phyloP scores from a whole-genome alignment of 2,329 filamentous ascomycete species.

The Trichoderma pleuroti region DNA sequence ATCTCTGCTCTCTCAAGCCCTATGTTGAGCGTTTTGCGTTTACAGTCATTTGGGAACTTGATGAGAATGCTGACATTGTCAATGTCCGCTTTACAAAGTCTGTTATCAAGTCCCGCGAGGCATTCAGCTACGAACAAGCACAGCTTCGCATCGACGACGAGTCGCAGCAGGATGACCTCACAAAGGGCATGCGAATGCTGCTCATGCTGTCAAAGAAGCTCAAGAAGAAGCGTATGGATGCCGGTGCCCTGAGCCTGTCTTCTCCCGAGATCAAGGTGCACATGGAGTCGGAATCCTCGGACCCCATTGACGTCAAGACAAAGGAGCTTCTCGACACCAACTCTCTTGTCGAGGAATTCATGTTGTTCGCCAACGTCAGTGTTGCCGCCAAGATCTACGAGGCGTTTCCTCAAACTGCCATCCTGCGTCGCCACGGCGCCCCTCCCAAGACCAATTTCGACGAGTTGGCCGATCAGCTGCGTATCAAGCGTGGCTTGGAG shows the following conservation, averaged over 20 bases:
- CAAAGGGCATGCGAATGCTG: slow-evolving; percentile 80
- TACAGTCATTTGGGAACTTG: slow-evolving; percentile 85
- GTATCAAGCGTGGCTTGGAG: slow-evolving; percentile 77
- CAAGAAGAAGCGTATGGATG: slow-evolving; percentile 92
- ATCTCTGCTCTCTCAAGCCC: slow-evolving; percentile 93
- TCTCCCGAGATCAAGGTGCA: slow-evolving; percentile 98
- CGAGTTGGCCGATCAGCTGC: slow-evolving; percentile 85
- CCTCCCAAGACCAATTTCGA: slow-evolving; percentile 97
- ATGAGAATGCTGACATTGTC: slow-evolving; percentile 78
- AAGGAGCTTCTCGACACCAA: slow-evolving; percentile 94
- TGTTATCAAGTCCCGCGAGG: slow-evolving; percentile 92
- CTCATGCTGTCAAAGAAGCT: slow-evolving; percentile 88
- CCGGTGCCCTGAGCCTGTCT: slow-evolving; percentile 88
- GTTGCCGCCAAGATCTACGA: slow-evolving; percentile 88
- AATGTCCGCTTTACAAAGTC: slow-evolving; percentile 91
- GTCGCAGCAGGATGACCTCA: slow-evolving; percentile 84
- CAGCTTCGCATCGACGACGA: slow-evolving; percentile 89
- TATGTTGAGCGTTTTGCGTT: slow-evolving; percentile 94
- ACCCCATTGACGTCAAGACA: slow-evolving; percentile 93
- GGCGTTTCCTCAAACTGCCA: slow-evolving; percentile 90
- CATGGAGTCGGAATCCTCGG: slow-evolving; percentile 90
- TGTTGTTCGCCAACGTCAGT: slow-evolving; percentile 95
- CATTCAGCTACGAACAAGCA: slow-evolving; percentile 96
- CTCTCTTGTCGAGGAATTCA: slow-evolving; percentile 97
- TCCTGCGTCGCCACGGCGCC: slow-evolving; percentile 85